Evolutionary conservation across 306 rosid genomes (phyloP).

Genomic region (Vigna hirtella): DNA sequence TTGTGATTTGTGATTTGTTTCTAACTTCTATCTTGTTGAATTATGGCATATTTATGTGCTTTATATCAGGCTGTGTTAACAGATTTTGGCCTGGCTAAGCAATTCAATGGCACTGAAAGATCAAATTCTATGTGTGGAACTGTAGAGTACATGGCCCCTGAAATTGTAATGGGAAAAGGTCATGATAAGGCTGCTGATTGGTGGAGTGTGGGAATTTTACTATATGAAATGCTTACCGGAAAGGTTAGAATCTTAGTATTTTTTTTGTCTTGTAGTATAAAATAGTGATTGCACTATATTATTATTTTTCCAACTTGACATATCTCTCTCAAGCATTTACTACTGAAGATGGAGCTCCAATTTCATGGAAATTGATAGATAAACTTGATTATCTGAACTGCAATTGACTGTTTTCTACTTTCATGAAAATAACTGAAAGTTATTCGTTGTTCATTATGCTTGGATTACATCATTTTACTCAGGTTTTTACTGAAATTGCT

Average conservation of each 20-base stretch:
- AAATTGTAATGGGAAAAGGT: constrained; percentile 79
- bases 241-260: constrained; percentile 57
- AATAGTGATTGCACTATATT: background rate
- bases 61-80: constrained; percentile 67
- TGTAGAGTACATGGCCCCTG: constrained; percentile 82
- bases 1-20: background rate
- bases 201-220: constrained; percentile 86
- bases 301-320: background rate
- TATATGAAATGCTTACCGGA: constrained; percentile 87
- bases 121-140: constrained; percentile 85
- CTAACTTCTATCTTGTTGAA: constrained; percentile 15
- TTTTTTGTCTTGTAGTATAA: background rate
- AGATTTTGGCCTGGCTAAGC: constrained; percentile 86
- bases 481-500: constrained; percentile 5
- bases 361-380: constrained; percentile 34
- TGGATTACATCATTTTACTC: background rate
- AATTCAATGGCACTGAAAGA: constrained; percentile 61
- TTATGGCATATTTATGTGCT: constrained; percentile 4
- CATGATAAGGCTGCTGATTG: constrained; percentile 87
- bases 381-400: constrained; percentile 10
- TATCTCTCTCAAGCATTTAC: background rate
- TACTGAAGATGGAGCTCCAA: background rate
- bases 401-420: background rate
- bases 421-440: background rate
- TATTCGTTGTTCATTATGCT: background rate